phyloP scores from a whole-genome alignment of 768 basidiomycete species.

The Rhodotorula sphaerocarpa region DNA sequence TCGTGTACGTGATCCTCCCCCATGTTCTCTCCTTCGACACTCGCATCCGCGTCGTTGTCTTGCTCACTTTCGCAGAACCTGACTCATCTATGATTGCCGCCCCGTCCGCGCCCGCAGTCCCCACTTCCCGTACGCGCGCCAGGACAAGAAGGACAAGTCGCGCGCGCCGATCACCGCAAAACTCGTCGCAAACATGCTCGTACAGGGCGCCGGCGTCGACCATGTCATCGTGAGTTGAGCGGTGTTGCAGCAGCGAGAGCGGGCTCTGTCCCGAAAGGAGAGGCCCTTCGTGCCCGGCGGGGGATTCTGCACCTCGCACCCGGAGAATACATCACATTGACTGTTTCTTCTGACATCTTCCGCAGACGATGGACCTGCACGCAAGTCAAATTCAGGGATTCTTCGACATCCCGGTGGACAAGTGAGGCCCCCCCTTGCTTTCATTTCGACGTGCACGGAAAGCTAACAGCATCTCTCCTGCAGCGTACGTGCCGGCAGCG shows the following conservation, averaged over 20 bases:
- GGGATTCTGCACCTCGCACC: too few relatives aligned
- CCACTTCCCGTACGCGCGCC: slow-evolving; percentile 90
- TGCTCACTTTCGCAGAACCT: neutral
- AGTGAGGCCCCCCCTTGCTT: slow-evolving; percentile 60
- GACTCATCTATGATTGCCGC: neutral
- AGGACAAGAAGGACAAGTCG: slow-evolving; percentile 99
- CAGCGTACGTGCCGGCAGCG: too few relatives aligned
- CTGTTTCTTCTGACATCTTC: too few relatives aligned
- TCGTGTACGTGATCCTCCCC: slow-evolving; percentile 43
- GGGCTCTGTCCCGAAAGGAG: too few relatives aligned
- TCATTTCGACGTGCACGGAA: too few relatives aligned
- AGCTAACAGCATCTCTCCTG: too few relatives aligned
- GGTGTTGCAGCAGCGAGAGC: neutral
- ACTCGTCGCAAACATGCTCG: slow-evolving; percentile 92
- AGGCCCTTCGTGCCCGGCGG: too few relatives aligned
- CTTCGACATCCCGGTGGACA: slow-evolving; percentile 99
- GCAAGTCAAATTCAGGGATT: slow-evolving; percentile 99
- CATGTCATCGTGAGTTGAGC: slow-evolving; percentile 76
- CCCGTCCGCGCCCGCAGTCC: too few relatives aligned
- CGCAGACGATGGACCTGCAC: slow-evolving; percentile 94
- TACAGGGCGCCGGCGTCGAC: slow-evolving; percentile 78
- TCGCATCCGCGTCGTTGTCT: neutral
- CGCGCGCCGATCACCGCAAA: slow-evolving; percentile 96
- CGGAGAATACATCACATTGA: too few relatives aligned
- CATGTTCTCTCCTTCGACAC: neutral